Evolutionary conservation across 768 basidiomycete genomes (phyloP).

Genomic region (Xerocomellus dryophilus): DNA sequence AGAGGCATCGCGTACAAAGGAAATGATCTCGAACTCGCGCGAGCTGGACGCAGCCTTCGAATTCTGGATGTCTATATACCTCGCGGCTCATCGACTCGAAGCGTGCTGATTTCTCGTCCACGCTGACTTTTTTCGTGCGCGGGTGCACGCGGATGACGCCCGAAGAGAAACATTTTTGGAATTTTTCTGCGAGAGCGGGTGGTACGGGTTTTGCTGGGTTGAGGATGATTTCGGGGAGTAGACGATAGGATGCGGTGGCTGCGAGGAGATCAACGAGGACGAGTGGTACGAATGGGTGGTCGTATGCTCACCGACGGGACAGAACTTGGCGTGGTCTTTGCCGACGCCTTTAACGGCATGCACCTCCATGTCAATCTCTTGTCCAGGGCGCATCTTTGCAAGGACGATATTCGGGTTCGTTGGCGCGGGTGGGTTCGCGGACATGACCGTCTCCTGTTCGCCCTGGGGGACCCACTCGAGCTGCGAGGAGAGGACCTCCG

Average conservation of each 20-base stretch:
- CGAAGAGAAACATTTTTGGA: slow-evolving; percentile 83
- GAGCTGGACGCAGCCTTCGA: slow-evolving; percentile 77
- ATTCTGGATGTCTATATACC: slow-evolving; percentile 89
- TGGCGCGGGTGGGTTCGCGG: slow-evolving; percentile 51
- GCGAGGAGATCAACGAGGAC: background rate
- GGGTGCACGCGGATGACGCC: slow-evolving; percentile 70
- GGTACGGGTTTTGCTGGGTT: slow-evolving; percentile 74
- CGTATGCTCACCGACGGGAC: slow-evolving; percentile 73
- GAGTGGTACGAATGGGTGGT: background rate
- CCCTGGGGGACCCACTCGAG: slow-evolving; percentile 80
- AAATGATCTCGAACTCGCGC: slow-evolving; percentile 89
- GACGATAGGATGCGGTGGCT: slow-evolving; percentile 96
- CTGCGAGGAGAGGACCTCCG: slow-evolving; percentile 64
- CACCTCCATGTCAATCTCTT: slow-evolving; percentile 77
- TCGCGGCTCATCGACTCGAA: slow-evolving; percentile 90
- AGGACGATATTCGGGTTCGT: slow-evolving; percentile 83
- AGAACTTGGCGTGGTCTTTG: slow-evolving; percentile 95
- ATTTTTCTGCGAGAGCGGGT: slow-evolving; percentile 71
- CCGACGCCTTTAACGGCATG: slow-evolving; percentile 93
- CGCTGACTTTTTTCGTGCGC: slow-evolving; percentile 54
- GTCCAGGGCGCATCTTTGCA: slow-evolving; percentile 89
- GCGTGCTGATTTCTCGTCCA: slow-evolving; percentile 63
- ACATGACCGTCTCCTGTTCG: slow-evolving; percentile 66
- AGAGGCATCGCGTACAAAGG: slow-evolving; percentile 61
- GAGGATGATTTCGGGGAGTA: slow-evolving; percentile 78